Conservation (phyloP, 225 moss, liverwort and hornwort genomes). For the Sphagnum tenellum region DNA sequence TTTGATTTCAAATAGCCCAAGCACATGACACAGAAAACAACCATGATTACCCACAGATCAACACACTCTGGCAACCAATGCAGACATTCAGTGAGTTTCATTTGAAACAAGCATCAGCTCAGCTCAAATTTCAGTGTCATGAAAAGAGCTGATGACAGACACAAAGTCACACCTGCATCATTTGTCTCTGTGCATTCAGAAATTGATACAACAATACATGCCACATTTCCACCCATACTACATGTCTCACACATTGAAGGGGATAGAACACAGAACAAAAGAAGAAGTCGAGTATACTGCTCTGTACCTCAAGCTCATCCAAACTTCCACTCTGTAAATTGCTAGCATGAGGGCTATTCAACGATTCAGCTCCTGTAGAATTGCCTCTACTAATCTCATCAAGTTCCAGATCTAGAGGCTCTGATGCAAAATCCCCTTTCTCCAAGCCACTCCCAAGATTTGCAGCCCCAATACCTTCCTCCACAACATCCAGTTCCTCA, state of each 20-base stretch:
- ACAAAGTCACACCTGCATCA: background rate
- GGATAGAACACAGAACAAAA: background rate
- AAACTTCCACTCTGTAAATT: constrained; percentile 33
- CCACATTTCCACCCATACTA: too few relatives aligned
- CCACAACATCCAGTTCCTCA: constrained; percentile 20
- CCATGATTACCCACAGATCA: constrained; percentile 27
- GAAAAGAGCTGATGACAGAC: background rate
- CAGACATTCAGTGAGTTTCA: constrained; percentile 20
- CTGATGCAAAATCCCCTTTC: constrained; percentile 4
- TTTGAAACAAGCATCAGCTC: background rate
- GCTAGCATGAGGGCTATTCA: constrained; percentile 15
- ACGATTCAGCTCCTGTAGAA: constrained; percentile 15
- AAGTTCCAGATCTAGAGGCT: constrained; percentile 11
- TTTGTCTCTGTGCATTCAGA: background rate
- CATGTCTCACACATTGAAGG: too few relatives aligned
- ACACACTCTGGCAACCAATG: constrained; percentile 10
- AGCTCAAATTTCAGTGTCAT: constrained; percentile 3
- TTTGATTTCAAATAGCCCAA: background rate
- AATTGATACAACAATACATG: background rate
- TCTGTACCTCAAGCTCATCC: constrained; percentile 55
- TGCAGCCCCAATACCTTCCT: constrained; percentile 7
- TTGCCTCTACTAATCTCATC: constrained; percentile 22
- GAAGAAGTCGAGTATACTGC: constrained; percentile 8
- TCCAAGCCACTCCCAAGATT: constrained; percentile 2
- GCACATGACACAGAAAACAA: constrained; percentile 4